Evolutionary conservation across 352 stramenopile genomes (phyloP).

Genomic region (Phytopythium chamaehyphon): DNA sequence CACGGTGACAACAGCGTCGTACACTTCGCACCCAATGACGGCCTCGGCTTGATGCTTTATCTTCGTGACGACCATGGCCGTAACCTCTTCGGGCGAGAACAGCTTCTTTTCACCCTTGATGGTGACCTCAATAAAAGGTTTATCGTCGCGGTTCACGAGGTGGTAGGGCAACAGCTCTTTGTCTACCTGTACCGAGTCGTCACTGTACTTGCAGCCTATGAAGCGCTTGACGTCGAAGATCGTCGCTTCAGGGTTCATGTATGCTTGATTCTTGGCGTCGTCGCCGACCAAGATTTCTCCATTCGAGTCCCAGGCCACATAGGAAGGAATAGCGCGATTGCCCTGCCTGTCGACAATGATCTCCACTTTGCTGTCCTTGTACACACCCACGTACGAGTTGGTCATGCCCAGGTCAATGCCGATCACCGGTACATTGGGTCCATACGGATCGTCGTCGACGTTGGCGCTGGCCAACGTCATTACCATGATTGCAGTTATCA

Average conservation of each 20-base stretch:
- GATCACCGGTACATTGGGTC: slow-evolving; percentile 80
- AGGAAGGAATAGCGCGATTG: slow-evolving; percentile 98
- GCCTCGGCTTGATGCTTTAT: slow-evolving; percentile 99
- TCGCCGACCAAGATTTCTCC: slow-evolving; percentile 97
- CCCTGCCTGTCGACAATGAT: slow-evolving; percentile 97
- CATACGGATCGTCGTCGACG: slow-evolving; percentile 49
- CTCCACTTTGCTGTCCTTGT: slow-evolving; percentile 94
- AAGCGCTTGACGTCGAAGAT: slow-evolving; percentile 99
- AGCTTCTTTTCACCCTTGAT: slow-evolving; percentile 89
- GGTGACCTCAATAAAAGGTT: slow-evolving; percentile 93
- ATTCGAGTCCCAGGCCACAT: slow-evolving; percentile 95
- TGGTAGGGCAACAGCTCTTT: slow-evolving; percentile 99
- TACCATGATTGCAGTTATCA: too few relatives aligned
- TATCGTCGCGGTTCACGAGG: slow-evolving; percentile 91
- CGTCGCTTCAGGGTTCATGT: slow-evolving; percentile 98
- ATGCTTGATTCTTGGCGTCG: slow-evolving; percentile 99
- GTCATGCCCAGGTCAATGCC: slow-evolving; percentile 95
- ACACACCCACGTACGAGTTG: slow-evolving; percentile 95
- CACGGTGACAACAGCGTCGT: slow-evolving; percentile 97
- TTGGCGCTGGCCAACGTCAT: slow-evolving; percentile 23
- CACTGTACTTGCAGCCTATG: slow-evolving; percentile 95
- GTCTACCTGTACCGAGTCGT: slow-evolving; percentile 97
- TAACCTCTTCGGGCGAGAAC: slow-evolving; percentile 98
- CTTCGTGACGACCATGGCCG: slow-evolving; percentile 98
- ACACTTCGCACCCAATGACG: slow-evolving; percentile 96